Evolutionary conservation across 306 rosid species (phyloP).

Genomic region (Casuarina cunninghamiana): DNA sequence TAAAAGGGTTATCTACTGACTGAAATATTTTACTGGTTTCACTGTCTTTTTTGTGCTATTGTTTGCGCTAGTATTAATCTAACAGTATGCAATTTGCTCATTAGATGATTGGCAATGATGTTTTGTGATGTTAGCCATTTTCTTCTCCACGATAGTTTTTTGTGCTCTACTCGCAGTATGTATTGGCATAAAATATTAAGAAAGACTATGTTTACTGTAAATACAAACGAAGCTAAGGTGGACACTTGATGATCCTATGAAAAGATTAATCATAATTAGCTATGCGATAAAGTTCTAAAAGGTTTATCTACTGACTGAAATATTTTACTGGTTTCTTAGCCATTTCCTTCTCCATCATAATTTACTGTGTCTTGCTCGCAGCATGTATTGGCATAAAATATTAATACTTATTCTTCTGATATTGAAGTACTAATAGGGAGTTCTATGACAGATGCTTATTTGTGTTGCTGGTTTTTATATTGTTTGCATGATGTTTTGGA

Average conservation of each 20-base stretch:
- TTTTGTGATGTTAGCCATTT: neutral
- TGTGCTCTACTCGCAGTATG: too few relatives aligned
- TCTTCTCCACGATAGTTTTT: too few relatives aligned
- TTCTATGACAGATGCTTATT: neutral
- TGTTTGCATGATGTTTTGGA: neutral
- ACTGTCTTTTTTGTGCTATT: neutral
- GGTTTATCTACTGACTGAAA: neutral
- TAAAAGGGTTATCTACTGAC: neutral
- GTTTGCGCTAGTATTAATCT: conserved; percentile 1
- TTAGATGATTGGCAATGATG: neutral
- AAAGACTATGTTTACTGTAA: neutral
- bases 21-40: conserved; percentile 1
- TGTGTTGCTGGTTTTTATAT: neutral
- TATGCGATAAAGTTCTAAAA: neutral
- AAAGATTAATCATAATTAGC: neutral
- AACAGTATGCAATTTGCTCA: neutral
- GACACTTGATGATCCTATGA: neutral
- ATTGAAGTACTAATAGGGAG: neutral
- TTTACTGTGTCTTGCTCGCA: neutral
- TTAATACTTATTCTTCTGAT: neutral
- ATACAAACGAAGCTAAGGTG: neutral
- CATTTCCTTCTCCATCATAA: neutral
- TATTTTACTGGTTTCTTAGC: neutral
- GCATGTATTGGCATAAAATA: neutral
- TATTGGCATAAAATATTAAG: neutral